Evolutionary conservation across 2,329 filamentous ascomycete species (phyloP), one percentile per base, ranked within the genome.

Genomic region (Fusarium continuum): DNA sequence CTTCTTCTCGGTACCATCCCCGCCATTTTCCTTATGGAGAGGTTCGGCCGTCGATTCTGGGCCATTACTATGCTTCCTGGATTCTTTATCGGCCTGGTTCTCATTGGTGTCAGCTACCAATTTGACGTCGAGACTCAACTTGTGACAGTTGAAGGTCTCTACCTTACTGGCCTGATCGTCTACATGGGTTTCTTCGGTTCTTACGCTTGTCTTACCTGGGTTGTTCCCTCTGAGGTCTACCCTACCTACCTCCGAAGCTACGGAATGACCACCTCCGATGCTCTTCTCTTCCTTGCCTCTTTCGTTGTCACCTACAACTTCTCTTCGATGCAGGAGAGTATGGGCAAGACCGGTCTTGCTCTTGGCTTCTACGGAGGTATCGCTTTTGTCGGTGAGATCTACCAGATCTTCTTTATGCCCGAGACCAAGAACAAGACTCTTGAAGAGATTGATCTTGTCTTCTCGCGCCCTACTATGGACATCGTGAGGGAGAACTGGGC

Each of bases 281-380:
- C 84, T 2, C 85, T 87, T 61, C 80, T 91, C 6, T 92, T 91
- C 83, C 80, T 91, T 19, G 86, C 84, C 47, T 89, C 87, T 3
- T 91, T 91, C 77, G 82, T 91, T 66, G 88, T 91, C 46, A 91
- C 89, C 9, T 91, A 91, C 80, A 91, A 91, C 80, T 92, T 91
- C 76, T 82, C 83, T 0, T 80, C 81, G 9, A 92, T 91, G 89
- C 85, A 89, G 73, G 73, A 83, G 0, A 83, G 85, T n/a, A 89
- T 92, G 83, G 84, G 81, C 8, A 80, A 77, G 28, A 90, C 87
- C 2, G 89, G 89, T 9, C 78, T 91, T 1, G 80, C 85, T 0
- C 81, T 91, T 0, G 89, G 89, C 4, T 91, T 92, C 76, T 92
- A 91, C 73, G 89, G 89, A 5, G 89, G 89, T 14, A 91, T 91